A percentile compares a stretch with the other conserved stretches of the same genome.
These are phyloP conservation scores for Pueraria montana DNA, from an alignment of 306 rosid species.

Conservation along the genomic window DNA sequence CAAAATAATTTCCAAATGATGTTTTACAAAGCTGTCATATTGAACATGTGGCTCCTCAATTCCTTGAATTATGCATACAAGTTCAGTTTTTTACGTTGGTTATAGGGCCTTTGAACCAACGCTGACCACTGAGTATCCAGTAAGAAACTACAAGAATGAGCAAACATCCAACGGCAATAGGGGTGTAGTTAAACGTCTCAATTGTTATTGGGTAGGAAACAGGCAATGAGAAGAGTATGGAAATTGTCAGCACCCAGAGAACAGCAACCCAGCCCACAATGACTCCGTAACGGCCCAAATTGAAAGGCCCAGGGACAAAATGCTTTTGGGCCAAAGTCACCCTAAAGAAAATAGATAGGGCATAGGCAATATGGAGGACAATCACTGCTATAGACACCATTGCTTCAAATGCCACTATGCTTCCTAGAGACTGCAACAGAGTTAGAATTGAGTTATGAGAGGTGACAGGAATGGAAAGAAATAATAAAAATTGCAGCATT, in stretches of 20 bases:
- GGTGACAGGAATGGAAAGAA: too few relatives aligned
- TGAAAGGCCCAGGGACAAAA: constrained; percentile 81
- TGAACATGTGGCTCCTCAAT: neutral
- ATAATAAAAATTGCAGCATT: neutral
- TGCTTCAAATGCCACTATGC: constrained; percentile 89
- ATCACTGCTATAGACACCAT: constrained; percentile 91
- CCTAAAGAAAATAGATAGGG: constrained; percentile 86
- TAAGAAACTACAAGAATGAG: constrained; percentile 61
- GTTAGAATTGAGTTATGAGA: constrained; percentile 12
- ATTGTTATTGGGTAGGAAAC: constrained; percentile 82
- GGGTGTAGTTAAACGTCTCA: constrained; percentile 86
- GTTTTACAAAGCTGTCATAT: neutral
- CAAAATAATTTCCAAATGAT: too few relatives aligned
- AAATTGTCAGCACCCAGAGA: constrained; percentile 82
- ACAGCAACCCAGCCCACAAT: constrained; percentile 84
- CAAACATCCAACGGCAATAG: constrained; percentile 82
- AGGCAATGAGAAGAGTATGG: constrained; percentile 86
- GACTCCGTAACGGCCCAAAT: constrained; percentile 75
- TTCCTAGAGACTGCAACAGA: constrained; percentile 87
- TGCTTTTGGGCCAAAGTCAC: constrained; percentile 83
- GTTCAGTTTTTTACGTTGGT: constrained; percentile 62
- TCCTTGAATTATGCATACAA: neutral
- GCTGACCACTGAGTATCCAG: constrained; percentile 71
- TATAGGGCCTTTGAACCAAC: constrained; percentile 91
- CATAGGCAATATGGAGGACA: constrained; percentile 85